Conservation (phyloP, 2,329 filamentous ascomycete species). For the Emmonsiellopsis sp. region DNA sequence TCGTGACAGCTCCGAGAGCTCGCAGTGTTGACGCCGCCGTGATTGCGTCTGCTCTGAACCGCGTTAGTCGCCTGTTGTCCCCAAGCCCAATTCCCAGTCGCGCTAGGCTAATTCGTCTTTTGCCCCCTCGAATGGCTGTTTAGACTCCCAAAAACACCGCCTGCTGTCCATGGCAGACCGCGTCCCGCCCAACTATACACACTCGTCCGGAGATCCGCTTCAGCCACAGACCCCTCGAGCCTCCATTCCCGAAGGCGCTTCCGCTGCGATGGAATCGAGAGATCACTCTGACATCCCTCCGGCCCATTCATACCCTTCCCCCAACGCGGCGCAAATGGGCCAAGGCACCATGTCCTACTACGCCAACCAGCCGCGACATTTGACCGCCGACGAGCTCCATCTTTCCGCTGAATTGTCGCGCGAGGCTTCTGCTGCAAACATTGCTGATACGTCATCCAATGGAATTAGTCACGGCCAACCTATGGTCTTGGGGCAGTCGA, state of each 20-base stretch:
- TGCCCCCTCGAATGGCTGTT: conserved; percentile 1
- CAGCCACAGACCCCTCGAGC: conserved; percentile 16
- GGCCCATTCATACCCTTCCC: conserved; percentile 36
- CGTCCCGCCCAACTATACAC: conserved; percentile 7
- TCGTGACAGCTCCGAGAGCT: background rate
- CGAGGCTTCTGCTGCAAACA: conserved; percentile 35
- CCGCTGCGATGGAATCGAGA: conserved; percentile 29
- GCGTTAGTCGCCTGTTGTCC: conserved; percentile 5
- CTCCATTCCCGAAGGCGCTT: conserved; percentile 8
- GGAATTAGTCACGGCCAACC: conserved; percentile 31
- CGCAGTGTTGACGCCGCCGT: background rate
- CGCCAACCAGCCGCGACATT: conserved; percentile 28
- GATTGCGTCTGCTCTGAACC: background rate
- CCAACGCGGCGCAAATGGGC: conserved; percentile 35
- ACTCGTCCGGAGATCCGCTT: conserved; percentile 26
- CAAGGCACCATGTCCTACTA: conserved; percentile 37
- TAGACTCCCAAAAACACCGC: background rate
- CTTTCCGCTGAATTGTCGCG: conserved; percentile 40
- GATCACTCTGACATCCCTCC: conserved; percentile 36
- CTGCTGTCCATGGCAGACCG: conserved; percentile 9
- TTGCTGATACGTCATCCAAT: conserved; percentile 31
- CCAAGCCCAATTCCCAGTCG: background rate
- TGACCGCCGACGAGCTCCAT: conserved; percentile 39
- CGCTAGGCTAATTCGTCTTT: background rate
- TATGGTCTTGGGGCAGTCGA: conserved; percentile 31